These are phyloP conservation scores for Cornus kousa DNA, from an alignment of 148 eudicot genomes.

Conservation along the genomic window DNA sequence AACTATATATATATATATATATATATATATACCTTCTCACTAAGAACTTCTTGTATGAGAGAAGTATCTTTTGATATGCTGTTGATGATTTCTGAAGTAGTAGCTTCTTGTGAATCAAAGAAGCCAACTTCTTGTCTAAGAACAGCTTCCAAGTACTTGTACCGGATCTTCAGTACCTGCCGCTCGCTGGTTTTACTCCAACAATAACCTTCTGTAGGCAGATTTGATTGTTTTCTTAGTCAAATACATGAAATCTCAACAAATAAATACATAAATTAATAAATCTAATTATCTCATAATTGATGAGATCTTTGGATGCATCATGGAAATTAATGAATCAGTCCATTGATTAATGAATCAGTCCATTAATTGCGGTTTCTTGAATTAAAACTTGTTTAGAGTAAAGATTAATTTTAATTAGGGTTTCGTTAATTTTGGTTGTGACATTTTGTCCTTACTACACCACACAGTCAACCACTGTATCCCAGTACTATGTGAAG, in stretches of 20 bases:
- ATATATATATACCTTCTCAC: constrained; percentile 67
- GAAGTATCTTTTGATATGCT: constrained; percentile 80
- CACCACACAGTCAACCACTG: background rate
- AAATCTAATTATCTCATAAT: background rate
- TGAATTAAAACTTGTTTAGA: background rate
- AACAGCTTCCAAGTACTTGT: constrained; percentile 83
- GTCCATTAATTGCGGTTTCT: too few relatives aligned
- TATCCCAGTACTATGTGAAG: background rate
- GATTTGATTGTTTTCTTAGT: background rate
- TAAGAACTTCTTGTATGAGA: constrained; percentile 84
- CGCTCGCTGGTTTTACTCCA: constrained; percentile 95
- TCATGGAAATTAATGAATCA: background rate
- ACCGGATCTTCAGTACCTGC: constrained; percentile 74
- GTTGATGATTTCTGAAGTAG: constrained; percentile 77
- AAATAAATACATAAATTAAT: too few relatives aligned
- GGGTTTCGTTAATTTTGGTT: background rate
- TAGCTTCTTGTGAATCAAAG: constrained; percentile 95
- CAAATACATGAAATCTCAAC: too few relatives aligned
- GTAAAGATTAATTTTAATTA: background rate
- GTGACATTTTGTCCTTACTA: background rate
- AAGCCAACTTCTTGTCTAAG: constrained; percentile 89
- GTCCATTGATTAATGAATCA: background rate
- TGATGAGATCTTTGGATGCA: background rate
- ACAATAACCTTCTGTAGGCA: constrained; percentile 71
- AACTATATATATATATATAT: background rate